phyloP scores from a whole-genome alignment of 352 stramenopile species.

The Pythium plurisporium region DNA sequence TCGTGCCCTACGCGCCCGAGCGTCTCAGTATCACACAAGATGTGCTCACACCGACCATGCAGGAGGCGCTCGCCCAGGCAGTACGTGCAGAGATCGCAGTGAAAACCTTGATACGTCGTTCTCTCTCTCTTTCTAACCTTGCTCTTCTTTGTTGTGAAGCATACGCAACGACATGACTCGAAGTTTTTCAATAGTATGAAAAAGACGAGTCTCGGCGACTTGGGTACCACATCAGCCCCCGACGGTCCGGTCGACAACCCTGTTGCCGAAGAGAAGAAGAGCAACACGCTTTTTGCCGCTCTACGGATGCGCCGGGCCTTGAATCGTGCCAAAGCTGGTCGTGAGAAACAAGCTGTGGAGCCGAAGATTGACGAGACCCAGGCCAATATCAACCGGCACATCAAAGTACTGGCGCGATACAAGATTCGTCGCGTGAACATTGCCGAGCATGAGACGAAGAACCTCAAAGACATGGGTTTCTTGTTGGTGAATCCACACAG shows the following conservation, averaged over 20 bases:
- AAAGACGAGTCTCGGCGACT: slow-evolving; percentile 1
- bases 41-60: slow-evolving; percentile 42
- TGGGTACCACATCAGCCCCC: background rate
- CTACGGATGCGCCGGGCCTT: slow-evolving; percentile 48
- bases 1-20: slow-evolving; percentile 61
- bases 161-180: background rate
- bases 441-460: slow-evolving; percentile 29
- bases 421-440: slow-evolving; percentile 64
- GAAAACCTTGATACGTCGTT: background rate
- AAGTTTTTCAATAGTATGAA: slow-evolving; percentile 4
- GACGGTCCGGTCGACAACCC: background rate
- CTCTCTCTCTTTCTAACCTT: background rate
- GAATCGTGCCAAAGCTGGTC: slow-evolving; percentile 30
- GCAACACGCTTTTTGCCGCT: slow-evolving; percentile 59
- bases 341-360: background rate
- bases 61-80: slow-evolving; percentile 34
- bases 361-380: slow-evolving; percentile 35
- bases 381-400: slow-evolving; percentile 57
- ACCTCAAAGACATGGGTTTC: slow-evolving; percentile 35
- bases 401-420: slow-evolving; percentile 70
- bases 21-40: slow-evolving; percentile 60
- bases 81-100: too few relatives aligned
- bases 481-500: slow-evolving; percentile 73
- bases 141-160: background rate
- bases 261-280: background rate